Percentiles rank a stretch among this genome's conserved stretches.
phyloP scores from a whole-genome alignment of 2,329 filamentous ascomycete species.

The Aureobasidium uvarum region DNA sequence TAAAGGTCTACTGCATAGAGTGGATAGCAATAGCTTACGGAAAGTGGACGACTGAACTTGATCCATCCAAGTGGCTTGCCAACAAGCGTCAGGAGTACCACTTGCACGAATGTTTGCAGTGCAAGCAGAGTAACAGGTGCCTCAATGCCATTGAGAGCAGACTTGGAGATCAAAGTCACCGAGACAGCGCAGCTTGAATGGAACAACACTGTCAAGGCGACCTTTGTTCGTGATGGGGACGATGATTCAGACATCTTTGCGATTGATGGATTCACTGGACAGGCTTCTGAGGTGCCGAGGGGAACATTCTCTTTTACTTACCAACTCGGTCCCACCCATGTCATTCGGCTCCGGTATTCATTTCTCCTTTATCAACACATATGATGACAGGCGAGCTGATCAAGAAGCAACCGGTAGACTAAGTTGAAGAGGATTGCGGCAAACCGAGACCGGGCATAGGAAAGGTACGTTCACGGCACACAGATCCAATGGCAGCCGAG shows the following conservation, averaged over 20 bases:
- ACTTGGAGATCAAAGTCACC: conserved; percentile 20
- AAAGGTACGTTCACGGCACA: background rate
- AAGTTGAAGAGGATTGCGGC: background rate
- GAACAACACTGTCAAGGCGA: conserved; percentile 22
- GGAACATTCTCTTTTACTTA: background rate
- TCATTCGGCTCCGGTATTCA: background rate
- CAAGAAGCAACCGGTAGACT: conserved; percentile 12
- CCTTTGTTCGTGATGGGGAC: conserved; percentile 18
- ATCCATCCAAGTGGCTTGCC: conserved; percentile 23
- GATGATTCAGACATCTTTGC: conserved; percentile 7
- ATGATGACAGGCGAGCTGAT: background rate
- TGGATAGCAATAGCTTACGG: background rate
- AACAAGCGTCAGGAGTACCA: conserved; percentile 14
- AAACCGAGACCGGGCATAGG: background rate
- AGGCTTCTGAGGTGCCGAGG: background rate
- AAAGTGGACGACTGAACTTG: conserved; percentile 9
- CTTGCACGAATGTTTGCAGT: conserved; percentile 20
- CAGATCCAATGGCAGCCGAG: background rate
- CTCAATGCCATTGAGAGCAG: conserved; percentile 20
- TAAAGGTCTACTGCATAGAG: background rate
- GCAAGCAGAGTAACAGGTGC: conserved; percentile 21
- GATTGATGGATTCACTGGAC: background rate
- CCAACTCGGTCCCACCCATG: background rate
- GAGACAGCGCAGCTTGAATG: conserved; percentile 22
- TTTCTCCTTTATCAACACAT: conserved; percentile 15